Conservation (phyloP, 441 rosid species). For the Pelargonium citronellum region DNA sequence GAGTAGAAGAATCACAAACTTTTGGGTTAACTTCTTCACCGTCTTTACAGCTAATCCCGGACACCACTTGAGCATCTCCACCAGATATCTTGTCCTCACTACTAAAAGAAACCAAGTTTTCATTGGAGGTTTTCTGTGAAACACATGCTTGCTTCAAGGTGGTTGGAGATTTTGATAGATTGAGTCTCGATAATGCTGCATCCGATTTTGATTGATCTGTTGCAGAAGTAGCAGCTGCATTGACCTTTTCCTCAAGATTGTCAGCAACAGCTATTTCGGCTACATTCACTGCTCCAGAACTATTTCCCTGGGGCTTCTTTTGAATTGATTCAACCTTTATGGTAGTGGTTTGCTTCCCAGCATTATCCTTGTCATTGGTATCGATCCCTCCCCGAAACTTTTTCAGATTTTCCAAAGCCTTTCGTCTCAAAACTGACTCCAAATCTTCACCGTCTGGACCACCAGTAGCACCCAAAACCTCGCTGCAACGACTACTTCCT, state of each 20-base stretch:
- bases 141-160: constrained; percentile 19
- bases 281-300: constrained; percentile 19
- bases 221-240: constrained; percentile 19
- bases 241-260: constrained; percentile 26
- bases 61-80: constrained; percentile 21
- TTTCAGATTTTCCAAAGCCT: constrained; percentile 69
- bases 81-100: constrained; percentile 15
- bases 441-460: constrained; percentile 35
- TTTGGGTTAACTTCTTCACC: constrained; percentile 23
- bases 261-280: constrained; percentile 21
- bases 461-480: constrained; percentile 25
- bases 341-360: constrained; percentile 22
- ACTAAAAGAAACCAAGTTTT: constrained; percentile 21
- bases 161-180: constrained; percentile 22
- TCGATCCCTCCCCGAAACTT: constrained; percentile 45
- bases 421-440: constrained; percentile 60
- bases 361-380: constrained; percentile 18
- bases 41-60: constrained; percentile 12
- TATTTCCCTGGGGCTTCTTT: constrained; percentile 21
- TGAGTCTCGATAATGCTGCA: constrained; percentile 34
- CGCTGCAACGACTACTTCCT: constrained; percentile 23
- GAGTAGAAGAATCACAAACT: constrained; percentile 16
- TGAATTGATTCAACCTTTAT: constrained; percentile 22
- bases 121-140: constrained; percentile 26
- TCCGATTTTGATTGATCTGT: constrained; percentile 33